Evolutionary conservation across 805 yeast species (phyloP), one percentile per base, ranked within the genome.

Genomic region (Ogataea sp.): DNA sequence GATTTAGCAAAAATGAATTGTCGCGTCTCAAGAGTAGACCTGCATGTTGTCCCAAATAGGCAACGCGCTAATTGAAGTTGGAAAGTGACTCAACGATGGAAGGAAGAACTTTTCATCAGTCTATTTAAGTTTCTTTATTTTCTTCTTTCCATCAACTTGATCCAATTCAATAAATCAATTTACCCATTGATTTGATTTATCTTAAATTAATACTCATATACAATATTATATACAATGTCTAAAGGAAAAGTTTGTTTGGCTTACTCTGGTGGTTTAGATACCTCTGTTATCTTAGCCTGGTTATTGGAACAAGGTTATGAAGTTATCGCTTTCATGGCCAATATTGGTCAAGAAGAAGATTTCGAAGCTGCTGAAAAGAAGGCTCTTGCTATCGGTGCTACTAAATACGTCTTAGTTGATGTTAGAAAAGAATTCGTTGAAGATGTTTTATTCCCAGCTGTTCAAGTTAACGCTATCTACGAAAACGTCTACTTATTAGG

Each of bases 191-290:
- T n/a, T n/a, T n/a, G n/a, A n/a, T n/a, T n/a, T n/a, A n/a, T n/a
- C n/a, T n/a, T n/a, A n/a, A n/a, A n/a, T n/a, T n/a, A n/a, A n/a
- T n/a, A n/a, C n/a, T n/a, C n/a, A n/a, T n/a, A n/a, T n/a, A n/a
- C n/a, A n/a, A n/a, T n/a, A n/a, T n/a, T n/a, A n/a, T n/a, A 17
- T 29, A 52, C 33, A 56, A 89, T 89, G 97, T 82, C 95, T 38
- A 90, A 93, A 68, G 98, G 98, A 61, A 90, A 90, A 71, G 98
- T 93, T 64, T 93, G 98, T 77, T 78, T 93, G 64, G 98, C 98
- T 41, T 93, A 93, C 73, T 93, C 97, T 38, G 98, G 98, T 57
- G 98, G 98, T 71, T 77, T 93, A 56, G 98, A 93, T 62, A 93
- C 98, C 74, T 89, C 97, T 21, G 84, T 93, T 46, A 93, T 93